These are phyloP conservation scores for Ophiostoma populinum DNA, from an alignment of 2,329 filamentous ascomycete species.

Conservation along the genomic window DNA sequence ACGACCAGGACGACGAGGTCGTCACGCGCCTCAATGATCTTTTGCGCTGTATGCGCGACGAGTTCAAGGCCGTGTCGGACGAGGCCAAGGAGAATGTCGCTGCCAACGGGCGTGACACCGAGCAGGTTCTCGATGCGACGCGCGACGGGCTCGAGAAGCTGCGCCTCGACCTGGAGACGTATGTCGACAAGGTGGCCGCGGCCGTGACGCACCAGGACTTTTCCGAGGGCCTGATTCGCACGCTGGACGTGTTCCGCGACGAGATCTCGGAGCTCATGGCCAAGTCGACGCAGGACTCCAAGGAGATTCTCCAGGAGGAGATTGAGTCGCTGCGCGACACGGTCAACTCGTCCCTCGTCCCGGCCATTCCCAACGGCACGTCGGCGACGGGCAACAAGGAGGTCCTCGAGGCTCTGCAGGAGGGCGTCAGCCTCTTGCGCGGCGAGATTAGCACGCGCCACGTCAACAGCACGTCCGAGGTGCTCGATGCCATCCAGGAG, in stretches of 20 bases:
- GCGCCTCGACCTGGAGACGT: conserved; percentile 61
- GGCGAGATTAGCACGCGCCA: conserved; percentile 53
- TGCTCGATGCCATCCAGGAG: conserved; percentile 78
- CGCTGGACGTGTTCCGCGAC: conserved; percentile 48
- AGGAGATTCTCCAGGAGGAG: conserved; percentile 62
- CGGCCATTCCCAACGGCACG: conserved; percentile 28
- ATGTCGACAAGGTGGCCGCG: conserved; percentile 56
- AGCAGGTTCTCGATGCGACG: conserved; percentile 74
- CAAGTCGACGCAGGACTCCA: conserved; percentile 29
- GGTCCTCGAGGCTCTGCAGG: conserved; percentile 51
- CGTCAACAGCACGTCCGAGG: conserved; percentile 61
- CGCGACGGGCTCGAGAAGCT: conserved; percentile 76
- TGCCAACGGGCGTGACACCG: conserved; percentile 63
- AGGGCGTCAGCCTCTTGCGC: conserved; percentile 58
- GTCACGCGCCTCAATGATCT: conserved; percentile 46
- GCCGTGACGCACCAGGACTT: conserved; percentile 61
- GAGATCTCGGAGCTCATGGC: conserved; percentile 48
- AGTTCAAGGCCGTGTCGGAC: conserved; percentile 42
- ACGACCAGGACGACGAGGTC: conserved; percentile 29
- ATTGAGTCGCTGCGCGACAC: conserved; percentile 68
- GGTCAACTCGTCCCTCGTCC: conserved; percentile 52
- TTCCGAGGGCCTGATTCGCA: conserved; percentile 47
- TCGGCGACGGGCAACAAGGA: conserved; percentile 34
- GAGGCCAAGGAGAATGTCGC: conserved; percentile 63
- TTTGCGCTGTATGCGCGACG: conserved; percentile 37